Evolutionary conservation across 768 basidiomycete genomes (phyloP).

Genomic region (Termitomyces sp.): DNA sequence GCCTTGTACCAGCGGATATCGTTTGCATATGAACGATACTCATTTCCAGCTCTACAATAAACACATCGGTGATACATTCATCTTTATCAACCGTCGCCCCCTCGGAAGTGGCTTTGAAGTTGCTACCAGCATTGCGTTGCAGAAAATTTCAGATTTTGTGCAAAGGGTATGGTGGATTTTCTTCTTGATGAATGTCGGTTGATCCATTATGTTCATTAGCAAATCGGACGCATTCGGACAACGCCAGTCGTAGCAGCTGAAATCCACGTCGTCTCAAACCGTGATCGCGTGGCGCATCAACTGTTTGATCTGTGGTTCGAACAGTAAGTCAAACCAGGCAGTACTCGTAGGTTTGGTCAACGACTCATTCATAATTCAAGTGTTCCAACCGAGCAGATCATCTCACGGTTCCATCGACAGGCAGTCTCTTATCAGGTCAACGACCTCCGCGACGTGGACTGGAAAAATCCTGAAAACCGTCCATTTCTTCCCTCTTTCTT

Average conservation of each 20-base stretch:
- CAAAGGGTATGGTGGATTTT: constrained; percentile 35
- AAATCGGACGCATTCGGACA: constrained; percentile 54
- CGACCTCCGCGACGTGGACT: constrained; percentile 34
- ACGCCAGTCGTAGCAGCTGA: constrained; percentile 49
- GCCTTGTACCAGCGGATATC: constrained; percentile 48
- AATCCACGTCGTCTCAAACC: constrained; percentile 64
- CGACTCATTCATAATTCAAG: constrained; percentile 38
- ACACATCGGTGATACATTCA: constrained; percentile 46
- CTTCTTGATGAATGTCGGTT: not conserved
- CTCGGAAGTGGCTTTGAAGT: constrained; percentile 40
- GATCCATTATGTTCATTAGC: constrained; percentile 27
- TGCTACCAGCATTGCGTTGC: constrained; percentile 53
- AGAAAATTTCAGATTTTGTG: constrained; percentile 52
- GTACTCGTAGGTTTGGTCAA: not conserved
- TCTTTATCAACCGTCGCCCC: constrained; percentile 49
- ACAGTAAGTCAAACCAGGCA: constrained; percentile 38
- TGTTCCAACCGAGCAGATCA: constrained; percentile 16
- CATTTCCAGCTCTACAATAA: constrained; percentile 57
- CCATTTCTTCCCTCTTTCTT: constrained; percentile 27
- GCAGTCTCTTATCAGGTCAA: constrained; percentile 35
- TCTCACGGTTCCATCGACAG: constrained; percentile 42
- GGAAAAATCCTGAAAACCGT: constrained; percentile 24
- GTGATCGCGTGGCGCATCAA: constrained; percentile 61
- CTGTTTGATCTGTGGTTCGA: constrained; percentile 65
- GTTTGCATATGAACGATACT: constrained; percentile 50